Base-by-base conservation (phyloP, 805 yeast genomes). In the Pichia occidentalis region DNA sequence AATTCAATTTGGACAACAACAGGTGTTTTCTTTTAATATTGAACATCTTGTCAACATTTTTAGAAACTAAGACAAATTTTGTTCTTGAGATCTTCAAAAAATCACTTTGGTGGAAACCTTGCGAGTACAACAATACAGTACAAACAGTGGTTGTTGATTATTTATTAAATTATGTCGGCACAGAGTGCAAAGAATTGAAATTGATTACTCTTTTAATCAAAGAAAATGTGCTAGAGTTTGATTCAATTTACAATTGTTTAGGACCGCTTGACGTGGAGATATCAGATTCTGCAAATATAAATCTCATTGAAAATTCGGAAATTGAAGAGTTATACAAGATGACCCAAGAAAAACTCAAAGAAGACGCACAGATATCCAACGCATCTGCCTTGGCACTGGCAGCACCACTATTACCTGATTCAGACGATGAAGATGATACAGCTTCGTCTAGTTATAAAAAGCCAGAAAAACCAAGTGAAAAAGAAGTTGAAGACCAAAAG, bases 351-450 rank as follows among this genome's bases (percentile, higher is more conserved):
- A 53, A 73, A 39, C 48, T 68, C 40, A 77, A 77, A 12, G 74
- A 74, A 10, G 71, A 75, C 41, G 73, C 83, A 0, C 65, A 68
- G 49, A 65, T 67, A 44, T 80, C 88, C 0, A 70, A 74, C 18
- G 80, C 85, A 0, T 84, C 81, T 44, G 95, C 95, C 0, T 61
- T 88, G 34, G 92, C 97, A 0, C 56, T 87, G 48, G 95, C 96
- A 5, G 92, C 92, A 8, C 95, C 95, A 0, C 64, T 88, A 26
- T 66, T 70, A 4, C 77, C 75, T 26, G 90, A 81, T 24, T 84
- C 75, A 14, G 82, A 74, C 18, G 75, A 68, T 7, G 64, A 61
- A n/a, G 60, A 50, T 23, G 45, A 42, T 12, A 34, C 48, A 10
- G 25, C 19, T 13, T 35, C 35, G 23, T 12, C 11, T 16, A 20